phyloP scores from a whole-genome alignment of 768 basidiomycete genomes.

The Lentinus brumalis region DNA sequence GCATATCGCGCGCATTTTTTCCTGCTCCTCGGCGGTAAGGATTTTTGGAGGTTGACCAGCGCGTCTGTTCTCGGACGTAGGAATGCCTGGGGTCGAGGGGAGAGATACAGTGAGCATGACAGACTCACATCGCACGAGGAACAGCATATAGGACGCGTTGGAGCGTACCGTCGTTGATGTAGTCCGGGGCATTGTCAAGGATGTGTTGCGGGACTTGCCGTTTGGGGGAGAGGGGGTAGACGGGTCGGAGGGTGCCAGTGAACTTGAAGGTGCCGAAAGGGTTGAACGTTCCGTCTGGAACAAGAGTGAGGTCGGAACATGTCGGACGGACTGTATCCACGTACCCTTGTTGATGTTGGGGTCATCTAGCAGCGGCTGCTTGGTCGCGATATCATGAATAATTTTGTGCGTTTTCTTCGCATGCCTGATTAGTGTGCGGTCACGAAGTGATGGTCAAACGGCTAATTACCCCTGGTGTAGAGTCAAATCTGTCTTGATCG shows the following conservation, averaged over 20 bases:
- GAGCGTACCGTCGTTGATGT: conserved; percentile 70
- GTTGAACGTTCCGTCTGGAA: conserved; percentile 73
- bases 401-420: conserved; percentile 80
- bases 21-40: conserved; percentile 73
- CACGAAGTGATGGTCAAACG: not conserved
- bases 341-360: conserved; percentile 31
- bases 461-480: conserved; percentile 15
- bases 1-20: conserved; percentile 87
- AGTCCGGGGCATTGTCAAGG: conserved; percentile 69
- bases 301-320: not conserved
- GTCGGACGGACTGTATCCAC: not conserved
- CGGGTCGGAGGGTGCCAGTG: conserved; percentile 78
- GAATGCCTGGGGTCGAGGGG: conserved; percentile 48
- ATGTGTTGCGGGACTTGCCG: conserved; percentile 84
- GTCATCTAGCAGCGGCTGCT: conserved; percentile 30
- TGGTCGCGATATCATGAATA: conserved; percentile 63
- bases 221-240: conserved; percentile 84
- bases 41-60: conserved; percentile 66
- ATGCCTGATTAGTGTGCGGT: conserved; percentile 1
- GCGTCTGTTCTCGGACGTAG: conserved; percentile 56
- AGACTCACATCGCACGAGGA: conserved; percentile 33
- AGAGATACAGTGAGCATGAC: conserved; percentile 14
- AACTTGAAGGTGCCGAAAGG: conserved; percentile 78
- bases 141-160: conserved; percentile 31
- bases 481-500: not conserved